phyloP scores from a whole-genome alignment of 1,139 yeast genomes.

The Taphrina communis region DNA sequence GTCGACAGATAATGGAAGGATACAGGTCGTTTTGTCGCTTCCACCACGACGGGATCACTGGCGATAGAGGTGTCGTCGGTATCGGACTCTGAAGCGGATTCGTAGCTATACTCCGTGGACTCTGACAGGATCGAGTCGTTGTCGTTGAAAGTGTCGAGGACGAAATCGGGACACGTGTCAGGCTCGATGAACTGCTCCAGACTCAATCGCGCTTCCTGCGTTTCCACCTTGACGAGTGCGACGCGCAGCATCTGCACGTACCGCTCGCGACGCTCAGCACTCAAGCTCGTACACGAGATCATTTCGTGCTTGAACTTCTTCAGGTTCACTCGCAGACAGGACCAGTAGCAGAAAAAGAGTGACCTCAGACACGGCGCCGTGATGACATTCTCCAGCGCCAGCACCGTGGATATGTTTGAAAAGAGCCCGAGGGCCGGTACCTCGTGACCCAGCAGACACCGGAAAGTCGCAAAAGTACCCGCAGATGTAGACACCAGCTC shows the following conservation, averaged over 20 bases:
- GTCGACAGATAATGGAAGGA: background rate
- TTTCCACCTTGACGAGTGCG: constrained; percentile 6
- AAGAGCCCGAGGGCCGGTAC: constrained; percentile 5
- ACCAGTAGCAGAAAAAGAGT: constrained; percentile 16
- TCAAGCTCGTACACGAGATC: background rate
- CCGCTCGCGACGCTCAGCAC: background rate
- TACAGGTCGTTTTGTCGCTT: background rate
- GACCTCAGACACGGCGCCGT: constrained; percentile 6
- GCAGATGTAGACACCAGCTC: background rate
- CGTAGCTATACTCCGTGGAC: constrained; percentile 7
- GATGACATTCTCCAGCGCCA: constrained; percentile 11
- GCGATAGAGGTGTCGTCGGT: constrained; percentile 12
- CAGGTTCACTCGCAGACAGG: constrained; percentile 1
- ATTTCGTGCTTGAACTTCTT: constrained; percentile 5
- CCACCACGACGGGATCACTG: background rate
- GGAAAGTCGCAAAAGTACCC: constrained; percentile 6
- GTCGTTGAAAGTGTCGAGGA: background rate
- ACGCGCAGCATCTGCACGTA: constrained; percentile 12
- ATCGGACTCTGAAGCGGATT: constrained; percentile 1
- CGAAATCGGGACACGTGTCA: constrained; percentile 6
- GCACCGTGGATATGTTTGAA: constrained; percentile 7
- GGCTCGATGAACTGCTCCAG: constrained; percentile 1
- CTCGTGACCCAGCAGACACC: constrained; percentile 10
- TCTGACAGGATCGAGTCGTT: constrained; percentile 1
- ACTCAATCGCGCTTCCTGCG: constrained; percentile 4